These are phyloP conservation scores for Malbranchea zuffiana DNA, from an alignment of 2,329 filamentous ascomycete species.

Conservation along the genomic window DNA sequence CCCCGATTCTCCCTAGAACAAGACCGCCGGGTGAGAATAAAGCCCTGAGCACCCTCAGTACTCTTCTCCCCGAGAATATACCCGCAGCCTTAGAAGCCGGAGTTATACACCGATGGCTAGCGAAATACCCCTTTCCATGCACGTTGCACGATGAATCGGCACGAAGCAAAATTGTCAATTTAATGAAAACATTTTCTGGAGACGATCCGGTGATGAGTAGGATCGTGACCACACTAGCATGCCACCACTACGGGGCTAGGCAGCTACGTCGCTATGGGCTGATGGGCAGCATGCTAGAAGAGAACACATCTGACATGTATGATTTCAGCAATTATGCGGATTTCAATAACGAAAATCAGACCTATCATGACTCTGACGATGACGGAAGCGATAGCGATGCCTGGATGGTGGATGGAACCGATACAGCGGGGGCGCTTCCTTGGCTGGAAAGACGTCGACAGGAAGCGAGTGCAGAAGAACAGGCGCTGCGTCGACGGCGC, in stretches of 20 bases:
- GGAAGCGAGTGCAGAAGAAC: conserved; percentile 42
- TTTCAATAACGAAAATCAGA: not conserved
- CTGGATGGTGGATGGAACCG: conserved; percentile 43
- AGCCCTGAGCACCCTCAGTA: conserved; percentile 46
- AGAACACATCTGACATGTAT: conserved; percentile 11
- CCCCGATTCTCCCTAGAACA: conserved; percentile 30
- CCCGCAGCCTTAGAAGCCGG: conserved; percentile 48
- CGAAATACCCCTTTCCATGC: conserved; percentile 58
- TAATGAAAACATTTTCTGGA: conserved; percentile 33
- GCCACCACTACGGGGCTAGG: conserved; percentile 29
- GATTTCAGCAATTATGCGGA: not conserved
- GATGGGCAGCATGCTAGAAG: conserved; percentile 33
- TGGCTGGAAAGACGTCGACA: conserved; percentile 23
- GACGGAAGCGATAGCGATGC: conserved; percentile 39
- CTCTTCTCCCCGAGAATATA: conserved; percentile 50
- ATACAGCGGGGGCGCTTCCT: conserved; percentile 36
- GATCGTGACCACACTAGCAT: conserved; percentile 31
- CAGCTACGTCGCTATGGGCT: conserved; percentile 35
- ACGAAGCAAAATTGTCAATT: conserved; percentile 29
- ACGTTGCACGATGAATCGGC: conserved; percentile 40
- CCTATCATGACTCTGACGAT: conserved; percentile 46
- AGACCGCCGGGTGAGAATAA: conserved; percentile 35
- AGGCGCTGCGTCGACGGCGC: conserved; percentile 61
- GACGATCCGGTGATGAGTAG: conserved; percentile 37
- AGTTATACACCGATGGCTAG: conserved; percentile 64